Conservation (phyloP, 345 rosid genomes). For the Orychophragmus violaceus region DNA sequence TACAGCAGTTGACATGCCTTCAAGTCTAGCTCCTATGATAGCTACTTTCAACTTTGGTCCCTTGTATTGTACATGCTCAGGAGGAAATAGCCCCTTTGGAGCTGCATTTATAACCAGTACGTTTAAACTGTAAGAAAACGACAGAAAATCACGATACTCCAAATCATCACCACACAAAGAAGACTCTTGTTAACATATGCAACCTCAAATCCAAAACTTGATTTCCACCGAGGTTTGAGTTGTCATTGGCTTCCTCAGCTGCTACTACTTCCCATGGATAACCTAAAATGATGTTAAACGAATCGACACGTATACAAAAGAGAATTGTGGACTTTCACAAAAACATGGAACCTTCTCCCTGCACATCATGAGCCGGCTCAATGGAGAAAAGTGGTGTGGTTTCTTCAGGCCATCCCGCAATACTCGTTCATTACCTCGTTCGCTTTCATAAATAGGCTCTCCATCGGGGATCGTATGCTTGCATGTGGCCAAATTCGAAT, state of each 20-base stretch:
- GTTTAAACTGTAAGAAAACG: not conserved
- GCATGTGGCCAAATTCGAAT: no score
- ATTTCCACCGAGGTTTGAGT: not conserved
- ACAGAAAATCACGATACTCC: not conserved
- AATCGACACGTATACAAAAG: not conserved
- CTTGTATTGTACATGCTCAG: constrained; percentile 80
- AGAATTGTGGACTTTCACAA: not conserved
- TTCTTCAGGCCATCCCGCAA: no score
- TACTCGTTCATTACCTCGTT: no score
- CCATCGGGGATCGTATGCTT: no score
- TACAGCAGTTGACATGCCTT: constrained; percentile 98
- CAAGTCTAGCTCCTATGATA: constrained; percentile 96
- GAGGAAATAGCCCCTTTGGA: constrained; percentile 94
- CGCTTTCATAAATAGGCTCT: no score
- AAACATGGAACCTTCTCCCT: no score
- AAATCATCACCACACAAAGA: not conserved
- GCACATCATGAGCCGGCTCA: no score
- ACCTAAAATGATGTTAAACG: not conserved
- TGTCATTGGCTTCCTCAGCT: not conserved
- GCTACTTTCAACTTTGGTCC: constrained; percentile 99
- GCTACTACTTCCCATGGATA: no score
- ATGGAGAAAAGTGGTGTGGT: no score
- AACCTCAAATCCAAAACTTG: not conserved
- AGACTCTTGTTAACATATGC: not conserved
- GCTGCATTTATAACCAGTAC: constrained; percentile 44